phyloP scores from a whole-genome alignment of 345 rosid genomes.

The Erucastrum elatum region DNA sequence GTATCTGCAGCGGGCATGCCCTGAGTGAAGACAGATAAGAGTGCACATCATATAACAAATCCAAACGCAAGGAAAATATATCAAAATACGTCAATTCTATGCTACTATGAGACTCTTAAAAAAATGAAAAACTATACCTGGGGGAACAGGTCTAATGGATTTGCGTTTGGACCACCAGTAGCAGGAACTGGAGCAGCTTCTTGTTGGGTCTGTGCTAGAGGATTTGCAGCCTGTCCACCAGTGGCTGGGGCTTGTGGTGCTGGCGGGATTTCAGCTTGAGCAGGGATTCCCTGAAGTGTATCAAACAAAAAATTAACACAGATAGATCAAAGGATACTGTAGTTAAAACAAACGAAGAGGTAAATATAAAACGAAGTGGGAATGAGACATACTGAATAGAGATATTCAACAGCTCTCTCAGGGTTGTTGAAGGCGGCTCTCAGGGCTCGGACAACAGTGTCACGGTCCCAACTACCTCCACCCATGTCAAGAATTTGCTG shows the following conservation, averaged over 20 bases:
- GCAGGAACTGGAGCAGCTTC: conserved; percentile 33
- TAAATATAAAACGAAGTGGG: background rate
- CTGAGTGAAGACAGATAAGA: conserved; percentile 41
- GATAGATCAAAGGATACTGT: background rate
- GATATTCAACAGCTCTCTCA: conserved; percentile 96
- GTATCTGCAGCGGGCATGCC: conserved; percentile 85
- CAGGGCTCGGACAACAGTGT: conserved; percentile 79
- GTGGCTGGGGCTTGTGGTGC: conserved; percentile 36
- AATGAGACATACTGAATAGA: conserved; percentile 67
- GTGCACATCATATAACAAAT: conserved; percentile 11
- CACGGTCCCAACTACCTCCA: conserved; percentile 96
- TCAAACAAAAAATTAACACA: background rate
- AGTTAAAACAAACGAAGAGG: conserved; percentile 10
- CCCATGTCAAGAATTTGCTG: conserved; percentile 98
- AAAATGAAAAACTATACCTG: conserved; percentile 21
- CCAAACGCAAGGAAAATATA: background rate
- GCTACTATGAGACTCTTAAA: background rate
- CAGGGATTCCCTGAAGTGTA: conserved; percentile 39
- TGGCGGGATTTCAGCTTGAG: conserved; percentile 40
- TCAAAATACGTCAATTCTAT: background rate
- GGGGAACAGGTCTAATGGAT: conserved; percentile 41
- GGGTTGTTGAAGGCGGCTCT: conserved; percentile 96
- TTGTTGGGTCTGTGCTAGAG: conserved; percentile 38
- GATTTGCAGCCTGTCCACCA: conserved; percentile 38
- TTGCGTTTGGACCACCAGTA: conserved; percentile 41